Evolutionary conservation across 805 yeast genomes (phyloP).

Genomic region (Pichia rugopelliculosa): DNA sequence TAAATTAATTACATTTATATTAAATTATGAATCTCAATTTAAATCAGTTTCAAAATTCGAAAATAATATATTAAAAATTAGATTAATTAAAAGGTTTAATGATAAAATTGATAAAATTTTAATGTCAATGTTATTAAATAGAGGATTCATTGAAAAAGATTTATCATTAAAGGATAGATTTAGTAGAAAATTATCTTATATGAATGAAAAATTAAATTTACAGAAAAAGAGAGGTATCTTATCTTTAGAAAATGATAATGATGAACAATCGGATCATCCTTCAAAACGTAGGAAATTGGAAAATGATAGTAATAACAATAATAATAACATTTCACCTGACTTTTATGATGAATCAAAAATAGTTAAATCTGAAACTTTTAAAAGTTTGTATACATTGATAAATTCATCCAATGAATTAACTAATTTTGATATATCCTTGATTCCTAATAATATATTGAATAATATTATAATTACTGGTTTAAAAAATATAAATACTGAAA

Average conservation of each 20-base stretch:
- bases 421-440: conserved; percentile 58
- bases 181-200: conserved; percentile 27
- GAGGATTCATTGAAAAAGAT: conserved; percentile 28
- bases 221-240: conserved; percentile 22
- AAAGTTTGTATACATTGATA: conserved; percentile 61
- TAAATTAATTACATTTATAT: conserved; percentile 50
- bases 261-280: conserved; percentile 34
- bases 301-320: conserved; percentile 9
- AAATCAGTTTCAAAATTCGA: conserved; percentile 47
- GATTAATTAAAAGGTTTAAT: conserved; percentile 28
- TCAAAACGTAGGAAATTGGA: conserved; percentile 14
- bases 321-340: conserved; percentile 15
- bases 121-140: conserved; percentile 27
- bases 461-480: conserved; percentile 65
- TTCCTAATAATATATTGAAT: conserved; percentile 58
- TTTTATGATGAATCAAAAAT: conserved; percentile 27
- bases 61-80: conserved; percentile 24
- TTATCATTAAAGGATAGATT: conserved; percentile 25
- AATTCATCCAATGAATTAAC: conserved; percentile 52
- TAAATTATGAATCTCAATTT: conserved; percentile 52
- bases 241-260: conserved; percentile 35
- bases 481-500: conserved; percentile 41
- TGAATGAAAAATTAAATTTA: conserved; percentile 25
- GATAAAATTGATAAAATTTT: conserved; percentile 30
- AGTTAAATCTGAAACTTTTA: conserved; percentile 42